phyloP scores from a whole-genome alignment of 768 basidiomycete species.

The Polyporus arcularius region DNA sequence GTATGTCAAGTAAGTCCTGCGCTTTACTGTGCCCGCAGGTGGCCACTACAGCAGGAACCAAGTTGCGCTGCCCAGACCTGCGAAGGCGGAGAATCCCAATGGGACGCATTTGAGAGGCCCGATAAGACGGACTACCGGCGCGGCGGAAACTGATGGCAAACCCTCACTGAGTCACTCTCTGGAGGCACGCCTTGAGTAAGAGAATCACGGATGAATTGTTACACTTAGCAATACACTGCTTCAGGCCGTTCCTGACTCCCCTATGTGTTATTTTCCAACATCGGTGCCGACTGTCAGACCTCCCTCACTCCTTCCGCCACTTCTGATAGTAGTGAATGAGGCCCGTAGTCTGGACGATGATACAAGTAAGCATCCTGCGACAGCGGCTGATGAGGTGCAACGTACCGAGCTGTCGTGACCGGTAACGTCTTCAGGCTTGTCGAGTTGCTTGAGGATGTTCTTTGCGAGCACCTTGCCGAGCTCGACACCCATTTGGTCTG shows the following conservation, averaged over 20 bases:
- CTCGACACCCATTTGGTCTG: slow-evolving; percentile 99
- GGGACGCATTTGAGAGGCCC: neutral
- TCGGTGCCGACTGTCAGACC: neutral
- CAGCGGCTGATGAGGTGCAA: neutral
- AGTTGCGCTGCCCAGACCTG: neutral
- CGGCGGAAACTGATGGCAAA: neutral
- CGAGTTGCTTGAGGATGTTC: slow-evolving; percentile 68
- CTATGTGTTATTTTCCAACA: neutral
- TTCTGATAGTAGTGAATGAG: slow-evolving; percentile 97
- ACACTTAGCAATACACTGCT: slow-evolving; percentile 23
- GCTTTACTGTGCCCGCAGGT: neutral
- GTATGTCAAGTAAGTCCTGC: neutral
- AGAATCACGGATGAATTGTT: slow-evolving; percentile 16
- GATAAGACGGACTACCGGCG: slow-evolving; percentile 6
- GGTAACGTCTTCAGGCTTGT: slow-evolving; percentile 53
- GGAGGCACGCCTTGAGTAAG: neutral
- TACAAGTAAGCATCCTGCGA: neutral
- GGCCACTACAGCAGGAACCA: neutral
- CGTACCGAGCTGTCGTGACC: slow-evolving; percentile 80
- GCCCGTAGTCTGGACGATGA: slow-evolving; percentile 75
- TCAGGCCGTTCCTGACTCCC: neutral
- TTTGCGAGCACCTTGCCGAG: slow-evolving; percentile 97
- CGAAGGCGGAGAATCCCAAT: neutral
- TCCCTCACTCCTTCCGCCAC: slow-evolving; percentile 67
- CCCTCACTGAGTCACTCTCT: neutral